phyloP scores from a whole-genome alignment of 2,329 filamentous ascomycete genomes.

The Cladosporium sp. region DNA sequence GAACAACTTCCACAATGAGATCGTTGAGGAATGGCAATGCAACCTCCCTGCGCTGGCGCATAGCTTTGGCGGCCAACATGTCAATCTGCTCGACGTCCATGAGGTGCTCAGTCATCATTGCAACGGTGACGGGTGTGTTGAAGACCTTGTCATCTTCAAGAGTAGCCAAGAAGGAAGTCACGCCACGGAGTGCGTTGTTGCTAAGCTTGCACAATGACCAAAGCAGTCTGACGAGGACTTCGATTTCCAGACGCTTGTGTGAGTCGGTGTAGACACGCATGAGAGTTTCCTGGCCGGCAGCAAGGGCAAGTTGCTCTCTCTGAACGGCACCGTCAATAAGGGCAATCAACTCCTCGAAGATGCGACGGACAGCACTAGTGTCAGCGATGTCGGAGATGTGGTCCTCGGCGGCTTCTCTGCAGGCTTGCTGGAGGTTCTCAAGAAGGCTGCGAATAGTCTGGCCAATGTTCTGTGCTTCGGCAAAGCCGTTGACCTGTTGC shows the following conservation, averaged over 20 bases:
- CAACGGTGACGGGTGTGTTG: constrained; percentile 61
- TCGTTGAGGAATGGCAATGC: constrained; percentile 79
- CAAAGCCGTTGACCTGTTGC: constrained; percentile 60
- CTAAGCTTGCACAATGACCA: constrained; percentile 63
- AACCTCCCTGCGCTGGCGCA: constrained; percentile 68
- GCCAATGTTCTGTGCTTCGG: constrained; percentile 54
- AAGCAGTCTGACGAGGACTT: constrained; percentile 63
- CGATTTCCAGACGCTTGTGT: constrained; percentile 59
- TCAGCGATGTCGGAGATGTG: constrained; percentile 58
- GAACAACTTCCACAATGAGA: constrained; percentile 74
- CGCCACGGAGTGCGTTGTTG: constrained; percentile 55
- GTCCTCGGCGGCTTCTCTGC: constrained; percentile 58
- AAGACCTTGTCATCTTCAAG: constrained; percentile 62
- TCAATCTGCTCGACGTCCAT: constrained; percentile 61
- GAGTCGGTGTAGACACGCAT: constrained; percentile 56
- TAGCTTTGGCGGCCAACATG: constrained; percentile 68
- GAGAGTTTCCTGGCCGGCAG: constrained; percentile 51
- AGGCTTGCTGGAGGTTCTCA: constrained; percentile 56
- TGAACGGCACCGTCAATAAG: constrained; percentile 55
- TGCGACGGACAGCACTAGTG: constrained; percentile 56
- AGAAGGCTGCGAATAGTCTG: constrained; percentile 58
- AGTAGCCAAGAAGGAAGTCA: constrained; percentile 52
- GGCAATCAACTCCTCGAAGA: constrained; percentile 58
- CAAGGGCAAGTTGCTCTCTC: constrained; percentile 57
- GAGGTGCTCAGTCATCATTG: constrained; percentile 60